Evolutionary conservation across 2,329 filamentous ascomycete genomes (phyloP).

Genomic region (Alternaria metachromatica): DNA sequence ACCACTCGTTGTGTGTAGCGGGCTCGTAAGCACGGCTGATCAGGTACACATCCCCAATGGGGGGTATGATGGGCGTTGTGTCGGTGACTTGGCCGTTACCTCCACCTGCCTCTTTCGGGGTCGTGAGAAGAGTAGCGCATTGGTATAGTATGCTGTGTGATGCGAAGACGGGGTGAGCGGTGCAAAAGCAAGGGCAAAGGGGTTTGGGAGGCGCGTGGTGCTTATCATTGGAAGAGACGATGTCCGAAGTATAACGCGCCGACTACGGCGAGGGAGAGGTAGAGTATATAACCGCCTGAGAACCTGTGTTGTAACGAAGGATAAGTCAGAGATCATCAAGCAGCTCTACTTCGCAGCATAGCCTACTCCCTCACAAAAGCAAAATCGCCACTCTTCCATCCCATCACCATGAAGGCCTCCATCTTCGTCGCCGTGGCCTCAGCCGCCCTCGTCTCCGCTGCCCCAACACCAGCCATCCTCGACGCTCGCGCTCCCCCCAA

Average conservation of each 20-base stretch:
- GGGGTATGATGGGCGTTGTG: constrained; percentile 23
- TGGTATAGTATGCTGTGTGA: constrained; percentile 5
- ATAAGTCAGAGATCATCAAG: constrained; percentile 4
- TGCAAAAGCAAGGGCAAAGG: constrained; percentile 17
- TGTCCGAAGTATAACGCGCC: constrained; percentile 4
- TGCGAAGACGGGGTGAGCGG: constrained; percentile 4
- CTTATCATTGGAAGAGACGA: constrained; percentile 36
- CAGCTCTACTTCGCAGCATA: background rate
- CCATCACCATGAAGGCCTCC: constrained; percentile 40
- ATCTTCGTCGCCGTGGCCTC: constrained; percentile 34
- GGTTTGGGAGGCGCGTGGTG: constrained; percentile 27
- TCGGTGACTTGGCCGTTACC: constrained; percentile 22
- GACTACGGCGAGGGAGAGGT: background rate
- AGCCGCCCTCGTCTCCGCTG: constrained; percentile 33
- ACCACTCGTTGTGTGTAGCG: constrained; percentile 12
- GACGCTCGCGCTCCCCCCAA: constrained; percentile 60
- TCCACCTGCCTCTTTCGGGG: constrained; percentile 38
- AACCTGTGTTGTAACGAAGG: constrained; percentile 6
- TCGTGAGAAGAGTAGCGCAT: constrained; percentile 24
- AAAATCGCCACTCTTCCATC: background rate
- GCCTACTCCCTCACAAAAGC: background rate
- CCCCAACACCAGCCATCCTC: constrained; percentile 37
- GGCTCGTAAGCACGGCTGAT: constrained; percentile 18
- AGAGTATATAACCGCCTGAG: constrained; percentile 26
- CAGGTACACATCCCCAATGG: constrained; percentile 27